phyloP scores from a whole-genome alignment of 371 early-diverging fungal species.

The Apophysomyces variabilis region DNA sequence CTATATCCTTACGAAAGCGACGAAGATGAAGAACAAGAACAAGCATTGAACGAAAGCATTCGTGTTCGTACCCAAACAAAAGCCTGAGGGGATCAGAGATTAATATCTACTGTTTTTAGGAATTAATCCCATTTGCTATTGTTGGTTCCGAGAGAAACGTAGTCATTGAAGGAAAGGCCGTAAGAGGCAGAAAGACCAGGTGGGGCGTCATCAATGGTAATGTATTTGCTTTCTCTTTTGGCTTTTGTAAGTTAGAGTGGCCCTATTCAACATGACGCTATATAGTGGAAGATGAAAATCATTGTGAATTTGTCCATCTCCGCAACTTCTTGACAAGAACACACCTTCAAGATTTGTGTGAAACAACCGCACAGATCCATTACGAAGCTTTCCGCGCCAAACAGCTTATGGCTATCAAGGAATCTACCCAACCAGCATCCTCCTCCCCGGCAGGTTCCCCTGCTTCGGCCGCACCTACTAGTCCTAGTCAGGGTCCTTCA shows the following conservation, averaged over 20 bases:
- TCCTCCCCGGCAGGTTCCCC: constrained; percentile 17
- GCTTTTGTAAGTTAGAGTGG: background rate
- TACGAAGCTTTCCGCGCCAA: constrained; percentile 85
- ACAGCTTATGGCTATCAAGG: constrained; percentile 79
- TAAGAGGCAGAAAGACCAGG: constrained; percentile 66
- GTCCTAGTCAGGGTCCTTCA: constrained; percentile 9
- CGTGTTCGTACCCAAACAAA: constrained; percentile 26
- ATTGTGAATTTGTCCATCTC: constrained; percentile 75
- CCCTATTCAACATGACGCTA: background rate
- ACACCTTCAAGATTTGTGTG: constrained; percentile 79
- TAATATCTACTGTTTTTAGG: constrained; percentile 35
- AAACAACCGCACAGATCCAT: constrained; percentile 77
- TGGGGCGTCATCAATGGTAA: constrained; percentile 68
- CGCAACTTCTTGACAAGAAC: constrained; percentile 80
- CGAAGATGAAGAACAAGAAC: constrained; percentile 78
- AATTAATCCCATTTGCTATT: constrained; percentile 79
- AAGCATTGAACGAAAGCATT: constrained; percentile 68
- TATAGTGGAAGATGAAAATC: constrained; percentile 62
- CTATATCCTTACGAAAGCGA: constrained; percentile 81
- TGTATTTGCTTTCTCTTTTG: background rate
- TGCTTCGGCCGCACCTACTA: constrained; percentile 14
- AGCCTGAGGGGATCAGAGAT: background rate
- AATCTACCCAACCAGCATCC: constrained; percentile 37
- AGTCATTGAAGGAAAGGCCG: constrained; percentile 75
- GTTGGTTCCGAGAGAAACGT: constrained; percentile 81